A percentile compares a stretch with the other conserved stretches of the same genome.
Conservation (phyloP, 2,329 filamentous ascomycete genomes). For the Fusarium anthophilum region DNA sequence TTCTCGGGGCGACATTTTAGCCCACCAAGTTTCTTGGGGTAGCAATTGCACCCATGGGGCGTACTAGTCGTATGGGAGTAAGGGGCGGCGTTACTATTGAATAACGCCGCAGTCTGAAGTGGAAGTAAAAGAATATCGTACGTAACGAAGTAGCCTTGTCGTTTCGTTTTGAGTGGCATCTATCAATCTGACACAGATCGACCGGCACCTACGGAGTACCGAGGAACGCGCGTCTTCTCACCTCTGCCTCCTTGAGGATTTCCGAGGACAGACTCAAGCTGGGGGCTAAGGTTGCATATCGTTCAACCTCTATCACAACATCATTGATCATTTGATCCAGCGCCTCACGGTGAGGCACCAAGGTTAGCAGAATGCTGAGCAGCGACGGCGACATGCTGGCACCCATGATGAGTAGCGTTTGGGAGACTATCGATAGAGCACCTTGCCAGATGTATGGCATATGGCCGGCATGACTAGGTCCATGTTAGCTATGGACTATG, state of each 20-base stretch:
- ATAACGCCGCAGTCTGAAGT: background rate
- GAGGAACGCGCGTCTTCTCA: conserved; percentile 72
- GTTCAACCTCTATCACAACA: conserved; percentile 79
- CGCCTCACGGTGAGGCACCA: conserved; percentile 66
- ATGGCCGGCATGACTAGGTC: conserved; percentile 75
- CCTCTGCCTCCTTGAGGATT: conserved; percentile 82
- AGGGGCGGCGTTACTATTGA: background rate
- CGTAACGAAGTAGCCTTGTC: background rate
- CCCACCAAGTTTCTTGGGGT: conserved; percentile 1
- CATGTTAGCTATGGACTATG: conserved; percentile 9
- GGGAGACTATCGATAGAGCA: conserved; percentile 82
- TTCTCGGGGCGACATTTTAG: conserved; percentile 11
- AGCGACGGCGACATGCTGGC: conserved; percentile 82
- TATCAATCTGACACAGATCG: background rate
- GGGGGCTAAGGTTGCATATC: conserved; percentile 78
- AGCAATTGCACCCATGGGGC: background rate
- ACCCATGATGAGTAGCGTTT: conserved; percentile 84
- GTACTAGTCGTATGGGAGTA: background rate
- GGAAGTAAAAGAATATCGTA: background rate
- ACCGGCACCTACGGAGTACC: conserved; percentile 50
- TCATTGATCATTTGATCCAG: conserved; percentile 82
- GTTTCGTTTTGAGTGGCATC: background rate
- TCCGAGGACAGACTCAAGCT: conserved; percentile 80
- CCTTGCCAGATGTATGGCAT: conserved; percentile 90
- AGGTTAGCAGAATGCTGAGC: conserved; percentile 67